Conservation (phyloP, 108 stramenopile species). For the Stephanodiscus triporus region DNA sequence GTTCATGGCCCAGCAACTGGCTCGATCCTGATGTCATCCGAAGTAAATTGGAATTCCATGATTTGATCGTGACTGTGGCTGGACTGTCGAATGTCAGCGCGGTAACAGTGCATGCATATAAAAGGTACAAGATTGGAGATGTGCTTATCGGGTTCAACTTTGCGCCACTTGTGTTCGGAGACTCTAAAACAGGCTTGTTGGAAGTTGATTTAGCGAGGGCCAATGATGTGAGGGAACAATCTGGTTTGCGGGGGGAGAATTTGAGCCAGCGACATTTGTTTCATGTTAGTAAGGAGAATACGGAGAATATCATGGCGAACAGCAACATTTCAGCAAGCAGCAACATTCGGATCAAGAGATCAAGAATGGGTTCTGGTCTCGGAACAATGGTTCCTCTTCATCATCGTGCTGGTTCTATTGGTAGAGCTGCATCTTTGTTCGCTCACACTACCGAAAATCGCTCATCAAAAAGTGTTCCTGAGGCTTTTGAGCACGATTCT, state of each 20-base stretch:
- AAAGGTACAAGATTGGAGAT: constrained; percentile 28
- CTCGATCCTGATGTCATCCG: constrained; percentile 27
- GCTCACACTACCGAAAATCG: too few species aligned
- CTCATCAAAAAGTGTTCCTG: too few species aligned
- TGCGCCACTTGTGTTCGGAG: constrained; percentile 36
- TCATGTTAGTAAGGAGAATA: neutral
- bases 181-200: constrained; percentile 14
- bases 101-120: constrained; percentile 35
- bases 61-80: constrained; percentile 33
- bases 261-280: too few species aligned
- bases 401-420: too few species aligned
- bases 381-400: too few species aligned
- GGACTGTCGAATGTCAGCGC: constrained; percentile 45
- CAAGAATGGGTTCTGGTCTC: too few species aligned
- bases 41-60: constrained; percentile 34
- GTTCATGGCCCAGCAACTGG: constrained; percentile 39
- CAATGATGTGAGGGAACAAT: constrained; percentile 43
- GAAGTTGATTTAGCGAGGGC: constrained; percentile 28
- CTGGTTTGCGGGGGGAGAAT: constrained; percentile 35
- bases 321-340: too few species aligned
- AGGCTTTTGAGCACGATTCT: too few species aligned
- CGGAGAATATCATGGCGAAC: neutral
- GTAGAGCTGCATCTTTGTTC: too few species aligned
- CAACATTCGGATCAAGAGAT: too few species aligned
- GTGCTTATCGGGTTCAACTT: constrained; percentile 45